phyloP scores from a whole-genome alignment of 1,284 basidiomycete species.

The Apiotrichum akiyoshidainum region DNA sequence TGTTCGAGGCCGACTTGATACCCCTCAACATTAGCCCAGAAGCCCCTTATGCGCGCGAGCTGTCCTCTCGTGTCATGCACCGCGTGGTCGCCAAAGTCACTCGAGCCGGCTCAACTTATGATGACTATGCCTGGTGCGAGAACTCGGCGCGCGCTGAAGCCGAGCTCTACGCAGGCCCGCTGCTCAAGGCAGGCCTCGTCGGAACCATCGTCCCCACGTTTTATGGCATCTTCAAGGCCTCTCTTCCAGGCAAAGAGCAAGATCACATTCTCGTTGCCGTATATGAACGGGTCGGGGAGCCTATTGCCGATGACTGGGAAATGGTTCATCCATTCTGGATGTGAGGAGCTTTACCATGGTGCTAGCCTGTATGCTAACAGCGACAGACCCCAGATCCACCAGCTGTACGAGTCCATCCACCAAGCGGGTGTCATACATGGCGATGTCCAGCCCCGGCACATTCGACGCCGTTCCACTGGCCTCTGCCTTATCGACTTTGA shows the following conservation, averaged over 20 bases:
- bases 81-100: constrained; percentile 1
- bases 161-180: not conserved
- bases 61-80: not conserved
- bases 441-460: not conserved
- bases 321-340: not conserved
- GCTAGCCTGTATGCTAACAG: not conserved
- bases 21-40: not conserved
- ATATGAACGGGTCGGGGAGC: not conserved
- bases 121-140: not conserved
- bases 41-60: not conserved
- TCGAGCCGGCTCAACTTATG: not conserved
- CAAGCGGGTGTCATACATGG: not conserved
- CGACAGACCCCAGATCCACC: not conserved
- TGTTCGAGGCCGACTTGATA: not conserved
- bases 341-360: not conserved
- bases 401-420: not conserved
- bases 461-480: not conserved
- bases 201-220: not conserved
- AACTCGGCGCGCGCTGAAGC: not conserved
- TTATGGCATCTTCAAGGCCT: not conserved
- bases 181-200: not conserved
- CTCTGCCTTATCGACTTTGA: constrained; percentile 3
- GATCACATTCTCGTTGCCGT: not conserved
- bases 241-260: not conserved
- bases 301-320: not conserved